These are phyloP conservation scores for Endoconidiophora laricicola DNA, from an alignment of 2,329 filamentous ascomycete genomes.

Conservation along the genomic window DNA sequence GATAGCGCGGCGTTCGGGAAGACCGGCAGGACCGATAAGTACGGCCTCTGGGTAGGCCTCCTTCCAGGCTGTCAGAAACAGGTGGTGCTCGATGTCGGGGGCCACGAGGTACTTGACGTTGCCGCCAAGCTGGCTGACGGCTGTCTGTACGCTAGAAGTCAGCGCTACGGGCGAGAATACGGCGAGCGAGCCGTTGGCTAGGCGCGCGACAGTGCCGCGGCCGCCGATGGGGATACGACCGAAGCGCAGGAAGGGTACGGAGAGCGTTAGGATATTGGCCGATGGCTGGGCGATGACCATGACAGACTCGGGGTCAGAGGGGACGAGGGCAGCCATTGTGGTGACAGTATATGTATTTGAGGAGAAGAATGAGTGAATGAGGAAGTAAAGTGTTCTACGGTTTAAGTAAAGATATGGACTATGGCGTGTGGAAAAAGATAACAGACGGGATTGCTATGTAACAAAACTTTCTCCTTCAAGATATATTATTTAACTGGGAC, in stretches of 20 bases:
- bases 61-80: conserved; percentile 78
- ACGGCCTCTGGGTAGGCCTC: conserved; percentile 60
- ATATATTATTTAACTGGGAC: not conserved
- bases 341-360: not conserved
- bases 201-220: conserved; percentile 68
- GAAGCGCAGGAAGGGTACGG: conserved; percentile 69
- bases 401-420: not conserved
- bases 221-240: conserved; percentile 71
- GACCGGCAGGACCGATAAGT: conserved; percentile 66
- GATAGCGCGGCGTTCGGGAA: conserved; percentile 63
- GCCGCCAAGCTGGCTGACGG: conserved; percentile 47
- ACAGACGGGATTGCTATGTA: not conserved
- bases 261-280: conserved; percentile 61
- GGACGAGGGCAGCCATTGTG: conserved; percentile 31
- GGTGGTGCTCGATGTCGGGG: conserved; percentile 84
- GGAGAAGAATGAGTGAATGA: not conserved
- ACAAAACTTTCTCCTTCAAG: not conserved
- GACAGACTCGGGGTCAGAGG: conserved; percentile 56
- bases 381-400: not conserved
- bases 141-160: conserved; percentile 53
- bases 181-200: conserved; percentile 61
- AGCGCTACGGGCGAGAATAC: conserved; percentile 86
- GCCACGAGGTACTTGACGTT: conserved; percentile 73
- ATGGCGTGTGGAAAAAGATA: not conserved
- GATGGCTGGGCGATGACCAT: conserved; percentile 84